A percentile compares a stretch with the other conserved stretches of the same genome.
Evolutionary conservation across 2,329 filamentous ascomycete genomes (phyloP).

Genomic region (Nemania sp.): DNA sequence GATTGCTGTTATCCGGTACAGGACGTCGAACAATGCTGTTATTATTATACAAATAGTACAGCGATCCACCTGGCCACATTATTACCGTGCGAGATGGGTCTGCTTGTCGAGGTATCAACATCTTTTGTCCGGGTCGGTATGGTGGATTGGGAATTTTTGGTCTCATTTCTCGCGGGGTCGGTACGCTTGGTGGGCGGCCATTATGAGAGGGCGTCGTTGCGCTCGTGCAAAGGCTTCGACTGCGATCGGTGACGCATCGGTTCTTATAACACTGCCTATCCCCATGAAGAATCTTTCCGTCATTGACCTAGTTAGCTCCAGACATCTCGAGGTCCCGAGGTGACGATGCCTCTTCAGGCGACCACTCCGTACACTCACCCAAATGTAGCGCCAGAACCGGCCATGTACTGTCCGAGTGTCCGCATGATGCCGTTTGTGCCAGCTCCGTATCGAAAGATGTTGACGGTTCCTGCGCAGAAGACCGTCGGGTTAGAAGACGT

Average conservation of each 20-base stretch:
- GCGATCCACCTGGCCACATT: conserved; percentile 6
- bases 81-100: background rate
- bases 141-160: background rate
- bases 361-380: conserved; percentile 65
- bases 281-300: conserved; percentile 87
- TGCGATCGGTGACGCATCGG: conserved; percentile 79
- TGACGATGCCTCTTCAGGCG: background rate
- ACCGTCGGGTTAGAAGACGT: conserved; percentile 21
- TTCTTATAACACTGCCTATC: conserved; percentile 94
- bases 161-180: conserved; percentile 41
- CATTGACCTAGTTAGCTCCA: conserved; percentile 27
- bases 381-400: conserved; percentile 92
- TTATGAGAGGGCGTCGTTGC: conserved; percentile 74
- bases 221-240: conserved; percentile 77
- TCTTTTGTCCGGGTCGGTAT: background rate
- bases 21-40: background rate
- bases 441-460: conserved; percentile 93
- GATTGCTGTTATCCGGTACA: conserved; percentile 5
- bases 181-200: conserved; percentile 49
- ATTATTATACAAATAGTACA: conserved; percentile 26
- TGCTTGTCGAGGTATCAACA: background rate
- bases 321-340: background rate
- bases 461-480: conserved; percentile 72
- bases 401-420: conserved; percentile 95
- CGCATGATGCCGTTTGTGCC: conserved; percentile 92